Evolutionary conservation across 1,139 yeast species (phyloP), one percentile per base, ranked within the genome.

Genomic region (Nadsonia starkeyi-henricii): DNA sequence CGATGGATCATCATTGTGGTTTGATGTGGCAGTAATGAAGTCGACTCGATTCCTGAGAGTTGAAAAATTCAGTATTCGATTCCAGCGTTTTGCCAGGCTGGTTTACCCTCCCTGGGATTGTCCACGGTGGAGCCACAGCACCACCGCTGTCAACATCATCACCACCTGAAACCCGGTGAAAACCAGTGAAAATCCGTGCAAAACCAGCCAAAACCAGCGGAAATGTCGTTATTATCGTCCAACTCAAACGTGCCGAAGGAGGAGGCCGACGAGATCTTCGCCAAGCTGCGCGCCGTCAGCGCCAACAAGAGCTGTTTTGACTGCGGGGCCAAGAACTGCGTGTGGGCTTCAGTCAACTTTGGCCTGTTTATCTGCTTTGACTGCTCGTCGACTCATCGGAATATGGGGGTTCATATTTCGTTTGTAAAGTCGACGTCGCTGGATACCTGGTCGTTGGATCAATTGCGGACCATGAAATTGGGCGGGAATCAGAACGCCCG

Each of bases 271-370:
- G 68, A 71, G 42, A 72, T 83, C 51, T 82, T 83, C 60, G 69
- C 70, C 48, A 70, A 75, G 59, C 69, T 81, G 52, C 77, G 74
- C 57, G 75, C 77, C 56, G 76, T 79, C 53, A 77, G 85, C 5
- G 84, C 88, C 45, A 86, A 85, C 68, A 82, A 81, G 48, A 47
- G 54, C 48, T 91, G 98, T 66, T 88, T 89, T 66, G 98, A 91
- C 65, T 91, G 98, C 67, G 77, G 75, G 33, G 89, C 94, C 41
- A 91, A 86, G 57, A 89, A 89, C 65, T 97, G 98, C 28, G 95
- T 95, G 48, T 91, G 98, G 98, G 93, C 97, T 2, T 85, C 96
- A 26, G 95, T 95, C 46, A 94, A 94, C 53, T 88, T 86, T 62
- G 97, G 97, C 50, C 88, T 91, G 49, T 81, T 89, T 66, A 74